A percentile compares a stretch with the other conserved stretches of the same genome.
phyloP scores from a whole-genome alignment of 2,329 filamentous ascomycete species.

The Neofusicoccum sp. region DNA sequence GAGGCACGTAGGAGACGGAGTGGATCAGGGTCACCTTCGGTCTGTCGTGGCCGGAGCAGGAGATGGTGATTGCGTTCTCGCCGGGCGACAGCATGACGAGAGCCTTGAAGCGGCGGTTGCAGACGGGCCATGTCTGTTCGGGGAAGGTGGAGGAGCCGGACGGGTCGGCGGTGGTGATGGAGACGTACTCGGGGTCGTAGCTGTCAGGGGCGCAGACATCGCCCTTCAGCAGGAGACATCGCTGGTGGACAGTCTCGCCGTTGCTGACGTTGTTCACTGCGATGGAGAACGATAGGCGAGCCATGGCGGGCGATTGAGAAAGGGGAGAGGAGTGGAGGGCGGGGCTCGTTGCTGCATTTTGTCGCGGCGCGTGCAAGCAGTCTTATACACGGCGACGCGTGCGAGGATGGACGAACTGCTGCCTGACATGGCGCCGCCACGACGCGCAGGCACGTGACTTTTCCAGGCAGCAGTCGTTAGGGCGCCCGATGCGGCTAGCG shows the following conservation, averaged over 20 bases:
- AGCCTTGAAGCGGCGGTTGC: conserved; percentile 33
- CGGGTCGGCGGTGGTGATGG: conserved; percentile 26
- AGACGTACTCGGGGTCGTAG: conserved; percentile 18
- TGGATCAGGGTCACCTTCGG: conserved; percentile 19
- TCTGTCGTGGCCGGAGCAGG: conserved; percentile 22
- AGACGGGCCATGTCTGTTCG: conserved; percentile 34
- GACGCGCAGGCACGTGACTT: too few relatives aligned
- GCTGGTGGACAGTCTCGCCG: conserved; percentile 19
- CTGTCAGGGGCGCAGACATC: neutral
- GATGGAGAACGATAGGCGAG: too few relatives aligned
- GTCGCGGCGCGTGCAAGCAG: too few relatives aligned
- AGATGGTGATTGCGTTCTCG: conserved; percentile 27
- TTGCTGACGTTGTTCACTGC: neutral
- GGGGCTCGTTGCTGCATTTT: too few relatives aligned
- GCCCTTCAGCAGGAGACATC: conserved; percentile 33
- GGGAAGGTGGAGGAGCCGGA: conserved; percentile 26
- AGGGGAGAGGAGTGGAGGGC: too few relatives aligned
- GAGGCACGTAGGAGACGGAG: conserved; percentile 29
- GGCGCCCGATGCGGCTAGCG: too few relatives aligned
- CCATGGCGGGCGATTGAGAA: too few relatives aligned
- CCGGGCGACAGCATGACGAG: conserved; percentile 32
- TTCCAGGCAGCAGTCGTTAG: too few relatives aligned
- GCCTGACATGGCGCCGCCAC: too few relatives aligned
- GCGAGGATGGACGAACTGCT: too few relatives aligned
- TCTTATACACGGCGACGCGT: too few relatives aligned